Evolutionary conservation across 441 rosid species (phyloP).

Genomic region (Populus trichocarpa): DNA sequence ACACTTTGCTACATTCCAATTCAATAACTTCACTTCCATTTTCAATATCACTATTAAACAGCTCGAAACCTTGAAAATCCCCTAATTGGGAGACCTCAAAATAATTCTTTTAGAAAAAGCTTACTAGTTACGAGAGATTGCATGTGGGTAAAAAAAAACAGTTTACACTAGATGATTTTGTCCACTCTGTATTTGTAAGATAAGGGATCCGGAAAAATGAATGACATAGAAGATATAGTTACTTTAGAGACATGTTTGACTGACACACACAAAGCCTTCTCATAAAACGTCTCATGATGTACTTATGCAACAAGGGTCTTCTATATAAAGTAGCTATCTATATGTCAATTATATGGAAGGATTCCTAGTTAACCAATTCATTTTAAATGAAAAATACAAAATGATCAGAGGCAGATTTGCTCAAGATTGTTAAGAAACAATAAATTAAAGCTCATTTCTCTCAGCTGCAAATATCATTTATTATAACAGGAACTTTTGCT

Average conservation of each 20-base stretch:
- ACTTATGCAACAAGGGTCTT: neutral
- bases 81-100: neutral
- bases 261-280: neutral
- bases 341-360: neutral
- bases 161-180: neutral
- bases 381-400: neutral
- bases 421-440: neutral
- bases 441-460: neutral
- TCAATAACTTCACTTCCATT: neutral
- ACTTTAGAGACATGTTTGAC: neutral
- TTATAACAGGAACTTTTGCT: neutral
- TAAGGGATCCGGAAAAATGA: neutral
- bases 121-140: neutral
- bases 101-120: neutral
- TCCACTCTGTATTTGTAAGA: neutral
- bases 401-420: neutral
- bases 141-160: neutral
- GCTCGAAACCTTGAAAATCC: neutral
- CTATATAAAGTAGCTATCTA: neutral
- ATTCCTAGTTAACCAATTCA: neutral
- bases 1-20: neutral
- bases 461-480: neutral
- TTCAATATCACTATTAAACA: slow-evolving; percentile 2
- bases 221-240: neutral
- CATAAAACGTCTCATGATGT: neutral